Base-by-base conservation (phyloP, 2,329 filamentous ascomycete species). In the Dactylella cylindrospora region DNA sequence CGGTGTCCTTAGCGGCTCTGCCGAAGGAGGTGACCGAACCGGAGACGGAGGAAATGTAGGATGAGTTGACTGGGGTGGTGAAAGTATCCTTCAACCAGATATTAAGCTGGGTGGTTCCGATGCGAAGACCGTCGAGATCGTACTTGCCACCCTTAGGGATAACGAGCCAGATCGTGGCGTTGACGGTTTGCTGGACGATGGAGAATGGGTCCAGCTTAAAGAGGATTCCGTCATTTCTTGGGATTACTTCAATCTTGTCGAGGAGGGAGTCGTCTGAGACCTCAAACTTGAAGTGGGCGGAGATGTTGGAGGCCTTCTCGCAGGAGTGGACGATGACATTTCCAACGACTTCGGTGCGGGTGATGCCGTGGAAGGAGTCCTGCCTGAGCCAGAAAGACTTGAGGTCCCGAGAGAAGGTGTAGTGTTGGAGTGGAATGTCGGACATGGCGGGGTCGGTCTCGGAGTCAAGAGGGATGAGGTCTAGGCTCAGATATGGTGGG, bases 141-240 rank as follows among this genome's bases (percentile, higher is more conserved):
- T 64, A 54, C 15, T 55, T 26, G 6, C 51, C 40, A 5, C 7
- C 25, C 29, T 53, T 53, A 1, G 49, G 49, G 12, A 64, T 36
- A 36, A 64, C 49, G 22, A 61, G 35, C 22, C 38, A 35, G 23
- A 55, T 26, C 7, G 59, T 64, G 12, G 51, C 59, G n/a, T 64
- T 64, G 12, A 64, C 39, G 3, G 35, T 54, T 22, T 47, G 31
- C 1, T 12, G 13, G 33, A 47, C 31, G 2, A 47, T 15, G 9
- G 59, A 50, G 44, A 50, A 45, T 1, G 59, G 50, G 12, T 64
- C 50, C 10, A 55, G 13, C 17, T 54, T 54, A 39, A 64, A 64
- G 1, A 41, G 3, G n/a, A 64, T 50, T 10, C 59, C 59, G 26
- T 64, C 45, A 7, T 29, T 23, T 9, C 23, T 9, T 3, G 49